Conservation (phyloP, 2,329 filamentous ascomycete genomes). For the Xylariaceae sp. region DNA sequence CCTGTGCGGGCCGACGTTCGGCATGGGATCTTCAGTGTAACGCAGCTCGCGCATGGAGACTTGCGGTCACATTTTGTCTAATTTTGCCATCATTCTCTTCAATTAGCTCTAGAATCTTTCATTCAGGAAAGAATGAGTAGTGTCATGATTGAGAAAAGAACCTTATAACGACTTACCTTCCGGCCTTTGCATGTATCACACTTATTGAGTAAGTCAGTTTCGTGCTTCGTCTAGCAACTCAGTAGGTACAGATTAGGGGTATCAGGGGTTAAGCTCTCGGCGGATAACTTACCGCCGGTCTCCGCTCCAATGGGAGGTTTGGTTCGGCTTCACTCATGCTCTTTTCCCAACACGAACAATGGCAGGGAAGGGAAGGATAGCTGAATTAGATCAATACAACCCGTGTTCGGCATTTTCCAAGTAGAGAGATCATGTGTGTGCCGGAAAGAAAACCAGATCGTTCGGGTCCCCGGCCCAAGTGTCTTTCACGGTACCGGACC, state of each 20-base stretch:
- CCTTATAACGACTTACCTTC: slow-evolving; percentile 20
- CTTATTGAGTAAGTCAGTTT: slow-evolving; percentile 8
- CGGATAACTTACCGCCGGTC: slow-evolving; percentile 26
- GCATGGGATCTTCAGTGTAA: slow-evolving; percentile 27
- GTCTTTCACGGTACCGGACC: no score
- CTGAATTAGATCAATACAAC: no score
- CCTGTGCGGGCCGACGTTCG: slow-evolving; percentile 20
- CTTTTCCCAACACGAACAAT: background rate
- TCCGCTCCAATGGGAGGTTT: slow-evolving; percentile 20
- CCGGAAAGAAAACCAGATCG: background rate
- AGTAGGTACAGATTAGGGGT: background rate
- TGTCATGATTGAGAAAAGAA: no score
- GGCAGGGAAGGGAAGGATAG: background rate
- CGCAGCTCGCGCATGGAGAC: slow-evolving; percentile 29
- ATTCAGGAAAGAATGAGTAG: background rate
- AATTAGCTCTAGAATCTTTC: background rate
- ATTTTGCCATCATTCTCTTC: background rate
- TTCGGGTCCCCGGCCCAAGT: background rate
- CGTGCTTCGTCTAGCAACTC: background rate
- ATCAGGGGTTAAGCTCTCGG: no score
- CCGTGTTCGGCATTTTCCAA: no score
- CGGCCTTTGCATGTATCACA: slow-evolving; percentile 27
- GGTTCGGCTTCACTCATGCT: slow-evolving; percentile 19
- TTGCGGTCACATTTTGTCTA: slow-evolving; percentile 30
- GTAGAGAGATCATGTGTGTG: no score